These are phyloP conservation scores for Ustilago sp. DNA, from an alignment of 1,284 basidiomycete species.

Conservation along the genomic window DNA sequence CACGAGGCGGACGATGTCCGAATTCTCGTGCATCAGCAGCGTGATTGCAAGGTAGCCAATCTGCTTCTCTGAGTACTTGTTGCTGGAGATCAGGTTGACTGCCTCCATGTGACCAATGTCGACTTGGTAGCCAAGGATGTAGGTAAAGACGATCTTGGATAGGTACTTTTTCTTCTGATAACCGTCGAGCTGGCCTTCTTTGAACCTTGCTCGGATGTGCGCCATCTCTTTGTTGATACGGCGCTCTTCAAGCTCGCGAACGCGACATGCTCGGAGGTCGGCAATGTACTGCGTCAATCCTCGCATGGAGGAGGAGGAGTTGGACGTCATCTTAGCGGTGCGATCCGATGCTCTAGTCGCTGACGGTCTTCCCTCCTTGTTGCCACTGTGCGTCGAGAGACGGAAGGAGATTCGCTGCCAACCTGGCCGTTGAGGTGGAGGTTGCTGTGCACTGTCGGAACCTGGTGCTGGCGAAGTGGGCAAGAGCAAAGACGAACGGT, in stretches of 20 bases:
- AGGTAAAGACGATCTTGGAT: constrained; percentile 95
- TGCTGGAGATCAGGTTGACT: constrained; percentile 93
- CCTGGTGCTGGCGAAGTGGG: background rate
- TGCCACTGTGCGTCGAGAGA: background rate
- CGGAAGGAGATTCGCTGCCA: background rate
- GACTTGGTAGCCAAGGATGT: constrained; percentile 98
- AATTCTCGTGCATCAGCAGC: constrained; percentile 97
- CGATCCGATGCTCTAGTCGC: background rate
- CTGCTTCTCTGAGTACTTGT: constrained; percentile 98
- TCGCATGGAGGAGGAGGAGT: constrained; percentile 56
- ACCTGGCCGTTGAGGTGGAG: background rate
- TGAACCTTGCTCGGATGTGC: constrained; percentile 98
- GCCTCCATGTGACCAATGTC: constrained; percentile 99
- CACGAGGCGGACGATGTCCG: constrained; percentile 91
- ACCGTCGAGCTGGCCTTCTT: constrained; percentile 96
- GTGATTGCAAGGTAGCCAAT: constrained; percentile 99
- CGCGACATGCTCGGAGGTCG: constrained; percentile 86
- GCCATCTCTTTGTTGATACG: constrained; percentile 99
- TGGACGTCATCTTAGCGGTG: constrained; percentile 43
- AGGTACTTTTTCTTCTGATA: constrained; percentile 98
- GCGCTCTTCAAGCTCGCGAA: constrained; percentile 80
- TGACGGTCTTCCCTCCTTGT: background rate
- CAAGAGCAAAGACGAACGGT: background rate
- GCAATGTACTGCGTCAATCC: constrained; percentile 85
- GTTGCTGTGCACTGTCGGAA: background rate